Base-by-base conservation (phyloP, 306 rosid genomes). In the Calophaca sinica region DNA sequence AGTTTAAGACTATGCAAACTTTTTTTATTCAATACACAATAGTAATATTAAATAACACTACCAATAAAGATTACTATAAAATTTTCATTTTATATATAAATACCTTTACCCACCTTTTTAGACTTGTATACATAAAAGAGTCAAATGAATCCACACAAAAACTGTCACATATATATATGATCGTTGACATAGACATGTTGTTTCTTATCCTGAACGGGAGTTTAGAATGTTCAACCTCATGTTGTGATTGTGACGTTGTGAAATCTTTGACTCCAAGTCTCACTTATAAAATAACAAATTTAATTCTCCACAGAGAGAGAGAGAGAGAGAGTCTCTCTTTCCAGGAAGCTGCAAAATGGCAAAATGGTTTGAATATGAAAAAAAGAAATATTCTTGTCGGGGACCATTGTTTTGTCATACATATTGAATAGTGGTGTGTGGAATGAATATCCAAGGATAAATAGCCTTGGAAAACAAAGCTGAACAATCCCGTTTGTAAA, bases 321-420 rank as follows among this genome's bases (percentile, higher is more conserved):
- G 53, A 0, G 6, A 4, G 63, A 26, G 4, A 5, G 53, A 0
- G 6, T 3, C 58, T 73, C 36, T 32, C 5, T 39, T 68, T 85
- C 89, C 29, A 1, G 62, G 89, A 83, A 85, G 33, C 45, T 54
- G 57, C 72, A 3, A 3, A 20, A 63, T 44, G 50, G 49, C 46
- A 4, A 2, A 5, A 7, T 41, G 14, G 35, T 57, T 53, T 65
- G 78, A 71, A 80, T 74, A 50, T 3, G 28, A 35, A 79, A 57
- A 44, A 36, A n/a, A 5, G 9, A n/a, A 44, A 5, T 59, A 35
- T 57, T 11, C 3, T 11, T 69, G 39, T 45, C 33, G 73, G 72
- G 58, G 86, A 79, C 87, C 20, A 48, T 60, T 84, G 61, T 64
- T 44, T 39, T 29, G 63, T 52, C 12, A 31, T 11, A 4, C 12